phyloP scores from a whole-genome alignment of 2,329 filamentous ascomycete species.

The Penicillium expansum region DNA sequence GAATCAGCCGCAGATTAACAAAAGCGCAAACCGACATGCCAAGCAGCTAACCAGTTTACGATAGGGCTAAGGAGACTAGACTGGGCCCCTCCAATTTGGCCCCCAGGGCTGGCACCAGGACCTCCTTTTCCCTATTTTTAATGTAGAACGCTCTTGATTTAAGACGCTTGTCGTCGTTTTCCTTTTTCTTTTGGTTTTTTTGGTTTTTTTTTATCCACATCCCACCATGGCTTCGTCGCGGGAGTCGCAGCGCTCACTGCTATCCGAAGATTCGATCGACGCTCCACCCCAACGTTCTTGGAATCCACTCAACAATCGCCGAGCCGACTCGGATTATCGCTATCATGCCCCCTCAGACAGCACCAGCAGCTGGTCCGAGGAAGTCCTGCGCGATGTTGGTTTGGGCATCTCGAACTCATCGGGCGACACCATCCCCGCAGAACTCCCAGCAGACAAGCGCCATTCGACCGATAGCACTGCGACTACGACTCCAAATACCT shows the following conservation, averaged over 20 bases:
- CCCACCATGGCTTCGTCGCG: conserved; percentile 17
- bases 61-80: neutral
- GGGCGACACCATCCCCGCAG: conserved; percentile 8
- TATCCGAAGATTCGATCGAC: conserved; percentile 14
- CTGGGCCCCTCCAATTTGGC: neutral
- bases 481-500: neutral
- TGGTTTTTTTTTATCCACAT: neutral
- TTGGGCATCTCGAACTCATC: conserved; percentile 17
- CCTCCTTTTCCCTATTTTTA: neutral
- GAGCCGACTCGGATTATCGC: conserved; percentile 8
- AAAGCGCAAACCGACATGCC: neutral
- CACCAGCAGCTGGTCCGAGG: conserved; percentile 17
- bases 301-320: conserved; percentile 19
- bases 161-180: neutral
- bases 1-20: neutral
- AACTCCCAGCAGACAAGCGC: neutral
- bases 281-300: conserved; percentile 17
- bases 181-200: neutral
- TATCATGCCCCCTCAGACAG: conserved; percentile 9
- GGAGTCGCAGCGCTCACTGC: conserved; percentile 17
- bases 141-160: neutral
- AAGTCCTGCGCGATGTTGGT: conserved; percentile 19
- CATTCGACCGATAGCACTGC: conserved; percentile 4
- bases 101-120: neutral
- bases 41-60: neutral